phyloP scores from a whole-genome alignment of 2,329 filamentous ascomycete genomes.

The Fusarium sp. region DNA sequence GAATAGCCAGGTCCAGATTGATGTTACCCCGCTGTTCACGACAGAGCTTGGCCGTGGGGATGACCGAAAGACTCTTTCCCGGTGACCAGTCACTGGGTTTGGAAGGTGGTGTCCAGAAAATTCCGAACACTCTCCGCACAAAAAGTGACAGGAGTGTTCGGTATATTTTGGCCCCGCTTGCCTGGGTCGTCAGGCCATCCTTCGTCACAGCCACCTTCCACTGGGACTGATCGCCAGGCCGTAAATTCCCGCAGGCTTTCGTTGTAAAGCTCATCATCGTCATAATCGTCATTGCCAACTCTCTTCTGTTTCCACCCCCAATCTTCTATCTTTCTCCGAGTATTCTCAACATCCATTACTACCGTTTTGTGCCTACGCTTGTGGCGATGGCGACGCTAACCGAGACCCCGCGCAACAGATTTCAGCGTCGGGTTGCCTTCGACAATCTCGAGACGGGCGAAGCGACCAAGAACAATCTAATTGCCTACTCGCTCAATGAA shows the following conservation, averaged over 20 bases:
- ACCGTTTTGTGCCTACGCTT: conserved; percentile 21
- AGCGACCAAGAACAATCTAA: conserved; percentile 71
- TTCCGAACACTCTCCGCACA: no score
- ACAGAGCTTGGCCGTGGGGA: conserved; percentile 47
- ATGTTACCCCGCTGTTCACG: conserved; percentile 49
- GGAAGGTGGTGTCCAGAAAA: no score
- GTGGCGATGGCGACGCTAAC: conserved; percentile 63
- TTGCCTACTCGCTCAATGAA: conserved; percentile 85
- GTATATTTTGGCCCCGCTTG: no score
- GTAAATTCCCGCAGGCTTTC: conserved; percentile 48
- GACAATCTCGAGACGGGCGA: conserved; percentile 73
- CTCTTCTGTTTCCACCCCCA: conserved; percentile 1
- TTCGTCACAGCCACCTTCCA: conserved; percentile 43
- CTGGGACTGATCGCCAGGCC: conserved; percentile 30
- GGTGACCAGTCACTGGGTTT: conserved; percentile 40
- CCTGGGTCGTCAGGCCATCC: conserved; percentile 49
- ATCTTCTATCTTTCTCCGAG: conserved; percentile 11
- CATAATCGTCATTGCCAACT: conserved; percentile 32
- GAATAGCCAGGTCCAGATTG: conserved; percentile 30
- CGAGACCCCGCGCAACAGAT: conserved; percentile 62
- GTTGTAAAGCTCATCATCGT: conserved; percentile 16
- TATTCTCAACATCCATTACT: conserved; percentile 20
- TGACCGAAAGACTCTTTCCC: conserved; percentile 39
- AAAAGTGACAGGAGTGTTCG: no score
- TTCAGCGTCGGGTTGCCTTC: conserved; percentile 73